Evolutionary conservation across 1,284 basidiomycete species (phyloP), one percentile per base, ranked within the genome.

Genomic region (Earliella scabrosa): DNA sequence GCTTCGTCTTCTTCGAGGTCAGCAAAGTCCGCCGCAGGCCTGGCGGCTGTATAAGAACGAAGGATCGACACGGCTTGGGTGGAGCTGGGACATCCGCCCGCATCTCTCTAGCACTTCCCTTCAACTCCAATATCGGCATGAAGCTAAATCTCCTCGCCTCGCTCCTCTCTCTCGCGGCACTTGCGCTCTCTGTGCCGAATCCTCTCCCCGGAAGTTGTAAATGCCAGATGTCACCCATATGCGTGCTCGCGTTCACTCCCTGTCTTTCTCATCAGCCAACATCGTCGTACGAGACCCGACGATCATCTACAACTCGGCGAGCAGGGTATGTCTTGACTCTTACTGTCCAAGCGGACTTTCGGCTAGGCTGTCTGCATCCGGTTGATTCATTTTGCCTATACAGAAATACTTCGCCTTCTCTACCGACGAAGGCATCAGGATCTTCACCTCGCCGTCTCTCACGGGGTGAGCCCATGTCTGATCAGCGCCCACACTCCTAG

Each of bases 361-460:
- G 7, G 4, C 23, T 16, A 6, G 8, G 16, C 6, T n/a, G 2
- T n/a, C 13, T 18, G 14, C 6, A n/a, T 20, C 26, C 4, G 4
- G 9, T 16, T 27, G 23, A 11, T 9, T 13, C 23, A 4, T 11
- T 31, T 9, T 9, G 20, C 21, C 8, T 10, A 16, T 27, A 50
- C n/a, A n/a, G 54, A 55, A 55, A 45, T 55, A 55, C 43, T 50
- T 55, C 36, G 43, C 45, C 18, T 55, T 55, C 36, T 55, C 54
- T 11, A 55, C 54, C 2, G 47, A 31, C 20, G 29, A 26, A 2
- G 35, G 40, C 21, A 50, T 55, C 43, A 21, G 40, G 23, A 55
- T 50, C 43, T 55, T 45, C 47, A 50, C 54, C 7, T 32, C 54
- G 2, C 7, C 47, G 2, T 39, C 47, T 4, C 44, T 50, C 10